Base-by-base conservation (phyloP, 2,329 filamentous ascomycete genomes). In the Pseudogymnoascus destructans region DNA sequence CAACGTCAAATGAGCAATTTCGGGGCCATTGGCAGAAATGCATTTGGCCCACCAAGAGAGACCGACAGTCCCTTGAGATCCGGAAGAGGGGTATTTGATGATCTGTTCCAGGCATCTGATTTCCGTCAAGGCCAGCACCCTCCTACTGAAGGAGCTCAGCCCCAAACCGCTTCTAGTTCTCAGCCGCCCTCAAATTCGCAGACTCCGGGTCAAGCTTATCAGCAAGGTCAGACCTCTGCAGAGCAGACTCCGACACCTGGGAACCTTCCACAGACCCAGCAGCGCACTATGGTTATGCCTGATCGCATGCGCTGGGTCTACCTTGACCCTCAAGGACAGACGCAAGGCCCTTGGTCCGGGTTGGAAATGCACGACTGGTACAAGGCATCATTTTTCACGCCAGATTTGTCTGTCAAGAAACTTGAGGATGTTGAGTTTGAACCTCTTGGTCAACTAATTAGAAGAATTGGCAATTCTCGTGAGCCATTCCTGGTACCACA, bases 291-390 rank as follows among this genome's bases (percentile, higher is more conserved):
- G 91, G 92, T 98, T 4, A 97, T 98, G 93, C 93, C 93, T 1
- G 93, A 98, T 70, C 81, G 95, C 11, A 98, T 98, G 90, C 81
- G 92, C 66, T 98, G 93, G 93, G 92, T 96, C 15, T 98, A 98
- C 69, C 84, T 95, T 57, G 93, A 98, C 69, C 93, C 93, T 4
- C 89, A 95, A 69, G 90, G 90, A 19, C 86, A 89, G 62, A 85
- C 89, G 5, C 93, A 98, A 69, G 93, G 93, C 0, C 93, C 93
- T 0, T 98, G 93, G 73, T 96, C 90, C 36, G 93, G 93, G 1
- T 75, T 98, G 55, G 93, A 98, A 72, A 98, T 98, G 93, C 95
- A 98, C 65, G 95, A 98, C 66, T 98, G 93, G 93, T 98, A 97
- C 74, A 97, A 97, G 71, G 92, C 91, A 35, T 91, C 92, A 49